phyloP scores from a whole-genome alignment of 495 filamentous ascomycete species.

The Elasticomyces elasticus region DNA sequence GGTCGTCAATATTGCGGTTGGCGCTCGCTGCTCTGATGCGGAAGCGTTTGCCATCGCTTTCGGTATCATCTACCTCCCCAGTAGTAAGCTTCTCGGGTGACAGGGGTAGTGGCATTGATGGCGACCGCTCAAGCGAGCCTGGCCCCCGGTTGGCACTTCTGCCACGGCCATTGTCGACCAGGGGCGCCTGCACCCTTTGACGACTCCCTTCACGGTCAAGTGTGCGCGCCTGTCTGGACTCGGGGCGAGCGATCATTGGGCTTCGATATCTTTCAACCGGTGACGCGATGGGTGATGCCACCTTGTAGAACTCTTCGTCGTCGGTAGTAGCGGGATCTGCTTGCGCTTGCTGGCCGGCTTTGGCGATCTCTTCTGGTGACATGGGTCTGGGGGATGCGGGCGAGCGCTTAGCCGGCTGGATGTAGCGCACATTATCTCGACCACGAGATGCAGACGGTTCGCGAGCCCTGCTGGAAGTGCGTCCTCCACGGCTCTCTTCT shows the following conservation, averaged over 20 bases:
- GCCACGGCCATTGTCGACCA: slow-evolving; percentile 40
- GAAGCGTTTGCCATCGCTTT: slow-evolving; percentile 20
- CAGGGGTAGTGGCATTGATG: slow-evolving; percentile 72
- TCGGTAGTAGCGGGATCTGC: slow-evolving; percentile 35
- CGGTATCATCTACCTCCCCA: slow-evolving; percentile 10
- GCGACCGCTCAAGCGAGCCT: slow-evolving; percentile 55
- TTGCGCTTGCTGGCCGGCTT: slow-evolving; percentile 16
- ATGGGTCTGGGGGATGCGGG: slow-evolving; percentile 86
- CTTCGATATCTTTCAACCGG: slow-evolving; percentile 28
- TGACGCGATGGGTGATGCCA: slow-evolving; percentile 33
- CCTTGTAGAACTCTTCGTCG: slow-evolving; percentile 35
- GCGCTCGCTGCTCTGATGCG: slow-evolving; percentile 45
- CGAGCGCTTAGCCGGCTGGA: slow-evolving; percentile 74
- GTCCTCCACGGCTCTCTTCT: slow-evolving; percentile 32
- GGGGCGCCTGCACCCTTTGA: not conserved
- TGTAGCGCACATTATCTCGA: slow-evolving; percentile 53
- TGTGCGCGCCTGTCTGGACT: not conserved
- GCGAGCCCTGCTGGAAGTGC: slow-evolving; percentile 39
- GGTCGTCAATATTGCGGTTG: slow-evolving; percentile 47
- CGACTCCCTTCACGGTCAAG: not conserved
- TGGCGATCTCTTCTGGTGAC: slow-evolving; percentile 63
- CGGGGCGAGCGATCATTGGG: slow-evolving; percentile 14
- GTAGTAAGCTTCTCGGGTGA: slow-evolving; percentile 33
- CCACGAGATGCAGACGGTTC: slow-evolving; percentile 63
- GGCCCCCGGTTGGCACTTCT: slow-evolving; percentile 40